phyloP scores from a whole-genome alignment of 176 grass and related monocot genomes.

The Lolium multiflorum region DNA sequence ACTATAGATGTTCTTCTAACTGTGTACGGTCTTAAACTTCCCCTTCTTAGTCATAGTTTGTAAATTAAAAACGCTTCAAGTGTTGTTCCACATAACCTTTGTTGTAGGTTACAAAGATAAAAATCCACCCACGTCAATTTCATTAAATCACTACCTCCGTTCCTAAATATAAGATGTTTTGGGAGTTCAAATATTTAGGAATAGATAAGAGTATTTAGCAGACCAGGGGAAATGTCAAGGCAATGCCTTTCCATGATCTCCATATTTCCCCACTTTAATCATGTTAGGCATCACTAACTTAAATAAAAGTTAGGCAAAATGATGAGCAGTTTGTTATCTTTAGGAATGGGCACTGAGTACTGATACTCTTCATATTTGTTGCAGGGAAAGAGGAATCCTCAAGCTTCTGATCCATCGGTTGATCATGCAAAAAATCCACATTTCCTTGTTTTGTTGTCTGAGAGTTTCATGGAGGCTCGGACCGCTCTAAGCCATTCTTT shows the following conservation, averaged over 20 bases:
- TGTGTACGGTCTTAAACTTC: neutral
- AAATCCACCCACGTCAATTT: neutral
- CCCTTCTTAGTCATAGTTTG: neutral
- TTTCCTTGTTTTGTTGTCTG: slow-evolving; percentile 86
- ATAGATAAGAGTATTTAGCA: slow-evolving; percentile 3
- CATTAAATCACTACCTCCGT: neutral
- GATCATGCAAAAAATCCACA: slow-evolving; percentile 76
- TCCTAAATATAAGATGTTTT: no score
- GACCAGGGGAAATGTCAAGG: slow-evolving; percentile 17
- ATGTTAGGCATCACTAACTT: neutral
- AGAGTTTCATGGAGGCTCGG: slow-evolving; percentile 85
- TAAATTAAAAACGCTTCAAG: slow-evolving; percentile 5
- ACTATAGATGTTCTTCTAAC: slow-evolving; percentile 25
- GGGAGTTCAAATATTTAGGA: no score
- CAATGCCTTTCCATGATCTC: slow-evolving; percentile 16
- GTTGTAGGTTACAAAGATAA: neutral
- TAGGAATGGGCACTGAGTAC: slow-evolving; percentile 15
- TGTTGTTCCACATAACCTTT: neutral
- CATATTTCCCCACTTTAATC: neutral
- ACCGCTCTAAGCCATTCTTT: slow-evolving; percentile 73
- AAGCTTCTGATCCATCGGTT: slow-evolving; percentile 66
- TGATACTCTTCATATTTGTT: slow-evolving; percentile 35
- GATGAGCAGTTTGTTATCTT: slow-evolving; percentile 17
- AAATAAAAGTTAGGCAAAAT: neutral
- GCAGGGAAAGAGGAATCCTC: slow-evolving; percentile 87